Conservation (phyloP, 352 stramenopile species). For the Phytopythium helicoides region DNA sequence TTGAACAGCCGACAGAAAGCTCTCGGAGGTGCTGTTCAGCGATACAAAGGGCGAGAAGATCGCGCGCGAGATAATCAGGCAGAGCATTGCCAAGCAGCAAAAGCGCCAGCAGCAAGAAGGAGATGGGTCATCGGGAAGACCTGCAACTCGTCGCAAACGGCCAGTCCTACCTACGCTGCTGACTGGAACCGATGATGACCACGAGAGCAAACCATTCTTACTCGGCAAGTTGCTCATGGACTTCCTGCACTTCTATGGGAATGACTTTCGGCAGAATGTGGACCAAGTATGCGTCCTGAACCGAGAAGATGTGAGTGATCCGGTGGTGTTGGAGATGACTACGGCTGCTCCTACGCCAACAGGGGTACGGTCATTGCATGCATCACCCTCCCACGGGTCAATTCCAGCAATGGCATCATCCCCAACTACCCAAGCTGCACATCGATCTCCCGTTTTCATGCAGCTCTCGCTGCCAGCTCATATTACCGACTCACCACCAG, state of each 20-base stretch:
- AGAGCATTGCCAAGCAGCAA: constrained; percentile 36
- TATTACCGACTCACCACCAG: neutral
- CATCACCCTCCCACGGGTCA: constrained; percentile 2
- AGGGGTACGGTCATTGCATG: neutral
- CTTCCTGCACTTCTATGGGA: constrained; percentile 83
- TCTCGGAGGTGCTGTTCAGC: constrained; percentile 20
- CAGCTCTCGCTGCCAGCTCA: neutral
- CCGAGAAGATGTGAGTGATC: constrained; percentile 12
- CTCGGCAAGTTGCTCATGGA: constrained; percentile 83
- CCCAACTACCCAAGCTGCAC: constrained; percentile 9
- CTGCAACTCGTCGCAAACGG: constrained; percentile 7
- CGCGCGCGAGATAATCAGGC: constrained; percentile 49
- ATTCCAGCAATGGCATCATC: constrained; percentile 7
- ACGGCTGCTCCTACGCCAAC: constrained; percentile 1
- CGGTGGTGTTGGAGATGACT: constrained; percentile 7
- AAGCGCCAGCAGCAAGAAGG: constrained; percentile 13
- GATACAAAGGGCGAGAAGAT: constrained; percentile 44
- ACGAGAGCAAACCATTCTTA: constrained; percentile 46
- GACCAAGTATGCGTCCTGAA: constrained; percentile 57
- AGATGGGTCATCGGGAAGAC: constrained; percentile 7
- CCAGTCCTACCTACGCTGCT: constrained; percentile 40
- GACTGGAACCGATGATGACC: constrained; percentile 20
- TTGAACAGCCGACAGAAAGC: too few relatives aligned
- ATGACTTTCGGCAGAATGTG: constrained; percentile 73
- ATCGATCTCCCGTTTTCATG: constrained; percentile 1